Evolutionary conservation across 2,329 filamentous ascomycete genomes (phyloP), one percentile per base, ranked within the genome.

Genomic region (Exophiala sideris): DNA sequence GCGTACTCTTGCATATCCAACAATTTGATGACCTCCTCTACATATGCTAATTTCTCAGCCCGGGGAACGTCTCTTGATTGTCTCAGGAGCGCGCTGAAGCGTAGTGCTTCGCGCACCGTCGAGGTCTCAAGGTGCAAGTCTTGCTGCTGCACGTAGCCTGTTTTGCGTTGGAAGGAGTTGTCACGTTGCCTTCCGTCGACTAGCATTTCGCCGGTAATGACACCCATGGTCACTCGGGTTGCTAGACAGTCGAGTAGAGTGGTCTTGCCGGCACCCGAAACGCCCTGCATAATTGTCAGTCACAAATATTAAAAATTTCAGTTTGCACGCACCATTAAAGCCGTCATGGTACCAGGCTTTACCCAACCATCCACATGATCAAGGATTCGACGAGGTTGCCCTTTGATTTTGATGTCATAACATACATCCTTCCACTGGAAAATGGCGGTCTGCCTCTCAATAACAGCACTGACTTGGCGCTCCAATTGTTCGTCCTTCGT

Each of bases 341-440:
- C 91, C 11, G 91, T 96, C 54, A 95, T 71, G n/a, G 89, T 95
- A 55, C 91, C 91, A 2, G 91, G 91, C 71, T 95, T 94, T 52
- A 96, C 90, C 88, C 89, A 96, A 38, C 91, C 91, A 65, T 95
- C 88, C 10, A 96, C 88, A 59, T 94, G 77, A 64, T 96, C 85
- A 53, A 96, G 76, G 65, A 96, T 88, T 39, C 86, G 83, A 11
- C 90, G 81, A 1, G 79, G 74, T 64, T 92, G 83, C 12, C 78
- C 77, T 76, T 94, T 95, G 72, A 95, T 91, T 65, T 83, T 82
- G 67, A 90, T 86, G 53, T 89, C 85, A 64, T 89, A 96, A 72
- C 86, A 90, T 1, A 95, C 86, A 63, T 91, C 79, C 60, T 85
- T 81, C 90, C 90, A 95, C 66, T 90, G 87, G 77, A 95, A 94